Evolutionary conservation across 306 rosid species (phyloP), one percentile per base, ranked within the genome.

Genomic region (Vicia sativa): DNA sequence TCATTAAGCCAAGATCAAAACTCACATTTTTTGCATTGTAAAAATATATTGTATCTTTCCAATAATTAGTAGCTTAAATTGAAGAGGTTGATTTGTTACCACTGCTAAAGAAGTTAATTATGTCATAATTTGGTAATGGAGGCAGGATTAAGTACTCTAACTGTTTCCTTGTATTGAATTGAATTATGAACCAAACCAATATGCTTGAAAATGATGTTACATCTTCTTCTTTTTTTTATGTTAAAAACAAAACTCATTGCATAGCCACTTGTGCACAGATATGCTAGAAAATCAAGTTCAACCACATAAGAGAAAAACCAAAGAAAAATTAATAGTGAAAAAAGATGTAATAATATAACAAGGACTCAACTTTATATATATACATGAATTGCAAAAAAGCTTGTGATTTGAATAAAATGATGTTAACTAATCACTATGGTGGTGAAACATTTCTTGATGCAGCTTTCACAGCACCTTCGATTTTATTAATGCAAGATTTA

Each of bases 401-500:
- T 12, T 38, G 18, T 38, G 74, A 38, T 39, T 57, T 55, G 69
- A 56, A 65, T 29, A 18, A 41, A 44, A 59, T 10, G 54, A 35
- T 65, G 48, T 41, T n/a, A n/a, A n/a, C n/a, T n/a, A n/a, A n/a
- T 29, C 23, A 75, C 18, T 71, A 16, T 35, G 46, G 34, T 55
- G 76, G 25, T 9, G 64, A 67, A 75, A 57, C 76, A 66, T 75
- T 62, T 63, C 4, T 72, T 75, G 81, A 57, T 50, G 72, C 83
- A 62, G 84, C 28, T 25, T 25, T 3, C 2, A 89, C 59, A n/a
- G 84, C 95, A 67, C 76, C 80, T 72, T 85, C 87, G 64, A 89
- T 87, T 78, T 79, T 84, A 70, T 85, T 82, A 67, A 89, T 89
- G 67, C 95, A 85, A 78, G 91, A 89, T 78, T 83, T 89, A 31